Conservation (phyloP, 2,329 filamentous ascomycete genomes). For the Monosporascus sp. region DNA sequence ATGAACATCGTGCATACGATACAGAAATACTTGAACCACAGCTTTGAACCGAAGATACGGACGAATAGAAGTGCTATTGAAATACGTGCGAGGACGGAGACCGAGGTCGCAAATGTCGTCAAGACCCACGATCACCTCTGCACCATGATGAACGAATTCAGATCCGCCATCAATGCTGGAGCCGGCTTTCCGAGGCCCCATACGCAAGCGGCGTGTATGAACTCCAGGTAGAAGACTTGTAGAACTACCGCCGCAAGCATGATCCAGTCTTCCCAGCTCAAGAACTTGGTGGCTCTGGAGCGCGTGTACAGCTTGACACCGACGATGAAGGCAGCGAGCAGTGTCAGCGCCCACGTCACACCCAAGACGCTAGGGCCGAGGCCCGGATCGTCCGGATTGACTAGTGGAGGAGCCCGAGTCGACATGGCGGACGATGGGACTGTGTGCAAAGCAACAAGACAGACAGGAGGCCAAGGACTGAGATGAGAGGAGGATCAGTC, state of each 20-base stretch:
- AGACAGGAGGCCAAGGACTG: neutral
- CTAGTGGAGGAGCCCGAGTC: neutral
- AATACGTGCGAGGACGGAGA: too few species aligned
- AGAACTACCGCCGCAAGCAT: slow-evolving; percentile 1
- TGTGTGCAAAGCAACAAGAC: neutral
- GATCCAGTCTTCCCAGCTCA: neutral
- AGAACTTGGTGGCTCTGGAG: neutral
- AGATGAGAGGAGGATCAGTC: too few species aligned
- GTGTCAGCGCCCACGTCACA: neutral
- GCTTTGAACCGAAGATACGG: too few species aligned
- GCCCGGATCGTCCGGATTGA: neutral
- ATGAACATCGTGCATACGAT: too few species aligned
- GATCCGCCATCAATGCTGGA: too few species aligned
- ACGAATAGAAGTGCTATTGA: too few species aligned
- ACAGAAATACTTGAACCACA: too few species aligned
- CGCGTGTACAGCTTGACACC: neutral
- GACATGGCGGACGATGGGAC: neutral
- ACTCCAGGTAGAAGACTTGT: neutral
- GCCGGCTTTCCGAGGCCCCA: too few species aligned
- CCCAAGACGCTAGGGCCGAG: neutral
- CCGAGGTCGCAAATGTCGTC: neutral
- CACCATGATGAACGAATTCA: too few species aligned
- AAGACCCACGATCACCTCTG: too few species aligned
- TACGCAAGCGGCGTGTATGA: too few species aligned
- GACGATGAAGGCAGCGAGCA: neutral